Evolutionary conservation across 2,329 filamentous ascomycete genomes (phyloP).

Genomic region (Emmonsiellopsis sp.): DNA sequence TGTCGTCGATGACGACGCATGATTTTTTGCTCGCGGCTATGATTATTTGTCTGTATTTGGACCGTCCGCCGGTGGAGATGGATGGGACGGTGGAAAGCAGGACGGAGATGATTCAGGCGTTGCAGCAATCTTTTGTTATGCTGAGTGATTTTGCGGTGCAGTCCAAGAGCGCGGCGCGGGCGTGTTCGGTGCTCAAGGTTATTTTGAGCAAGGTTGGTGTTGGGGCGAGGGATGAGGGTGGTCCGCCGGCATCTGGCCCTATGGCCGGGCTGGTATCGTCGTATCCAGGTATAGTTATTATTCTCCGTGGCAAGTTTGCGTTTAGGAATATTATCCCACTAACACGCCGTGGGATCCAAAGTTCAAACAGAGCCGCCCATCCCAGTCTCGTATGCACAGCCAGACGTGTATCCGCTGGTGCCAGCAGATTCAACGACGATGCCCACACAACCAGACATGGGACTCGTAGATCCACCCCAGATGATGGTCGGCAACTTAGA

Average conservation of each 20-base stretch:
- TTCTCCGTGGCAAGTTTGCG: no score
- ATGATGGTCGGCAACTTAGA: neutral
- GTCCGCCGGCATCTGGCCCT: no score
- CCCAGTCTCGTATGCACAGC: neutral
- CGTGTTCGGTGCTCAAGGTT: neutral
- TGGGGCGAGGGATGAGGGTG: neutral
- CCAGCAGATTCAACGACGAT: neutral
- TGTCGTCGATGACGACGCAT: conserved; percentile 49
- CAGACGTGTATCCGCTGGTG: neutral
- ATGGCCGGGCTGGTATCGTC: no score
- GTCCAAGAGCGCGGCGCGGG: neutral
- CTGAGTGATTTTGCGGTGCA: neutral
- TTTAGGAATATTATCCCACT: no score
- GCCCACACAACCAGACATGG: neutral
- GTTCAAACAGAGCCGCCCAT: no score
- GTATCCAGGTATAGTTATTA: no score
- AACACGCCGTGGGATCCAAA: no score
- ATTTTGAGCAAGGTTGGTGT: neutral
- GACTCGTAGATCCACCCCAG: neutral
- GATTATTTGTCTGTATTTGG: conserved; percentile 45
- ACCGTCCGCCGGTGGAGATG: neutral
- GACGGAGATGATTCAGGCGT: conserved; percentile 5
- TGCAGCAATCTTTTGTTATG: conserved; percentile 5
- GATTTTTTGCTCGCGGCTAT: conserved; percentile 55
- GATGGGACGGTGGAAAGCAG: neutral